These are phyloP conservation scores for Yarrowia sp. DNA, from an alignment of 805 yeast genomes.

Conservation along the genomic window DNA sequence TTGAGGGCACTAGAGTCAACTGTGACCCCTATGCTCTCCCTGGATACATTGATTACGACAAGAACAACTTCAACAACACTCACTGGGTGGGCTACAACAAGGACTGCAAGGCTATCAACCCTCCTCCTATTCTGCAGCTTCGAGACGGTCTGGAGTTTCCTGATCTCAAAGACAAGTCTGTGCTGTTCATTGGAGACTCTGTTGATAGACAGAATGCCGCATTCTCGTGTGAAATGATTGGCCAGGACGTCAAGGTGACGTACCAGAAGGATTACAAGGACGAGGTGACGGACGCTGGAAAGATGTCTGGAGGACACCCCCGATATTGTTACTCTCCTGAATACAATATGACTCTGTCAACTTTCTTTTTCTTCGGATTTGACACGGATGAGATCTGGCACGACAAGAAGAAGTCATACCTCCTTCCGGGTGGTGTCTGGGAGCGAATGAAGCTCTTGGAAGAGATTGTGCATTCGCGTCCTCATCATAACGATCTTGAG, in stretches of 20 bases:
- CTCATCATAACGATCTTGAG: slow-evolving; percentile 26
- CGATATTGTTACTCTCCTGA: slow-evolving; percentile 24
- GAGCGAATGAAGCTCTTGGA: slow-evolving; percentile 15
- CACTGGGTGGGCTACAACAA: slow-evolving; percentile 19
- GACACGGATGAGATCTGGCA: slow-evolving; percentile 28
- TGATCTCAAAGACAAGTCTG: slow-evolving; percentile 20
- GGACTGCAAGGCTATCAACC: slow-evolving; percentile 24
- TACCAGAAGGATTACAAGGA: slow-evolving; percentile 15
- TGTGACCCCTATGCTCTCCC: slow-evolving; percentile 26
- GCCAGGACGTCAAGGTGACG: slow-evolving; percentile 13
- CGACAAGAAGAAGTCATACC: slow-evolving; percentile 27
- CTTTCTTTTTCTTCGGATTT: slow-evolving; percentile 27
- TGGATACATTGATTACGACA: slow-evolving; percentile 18
- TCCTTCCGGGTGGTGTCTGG: slow-evolving; percentile 21
- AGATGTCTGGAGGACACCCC: slow-evolving; percentile 20
- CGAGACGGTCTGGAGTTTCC: slow-evolving; percentile 6
- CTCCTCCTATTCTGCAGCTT: slow-evolving; percentile 15
- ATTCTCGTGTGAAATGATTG: slow-evolving; percentile 19
- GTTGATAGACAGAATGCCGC: slow-evolving; percentile 26
- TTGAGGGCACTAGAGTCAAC: slow-evolving; percentile 11
- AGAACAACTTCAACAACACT: slow-evolving; percentile 19
- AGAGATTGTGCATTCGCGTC: not conserved
- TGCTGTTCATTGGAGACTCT: slow-evolving; percentile 27
- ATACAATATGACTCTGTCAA: slow-evolving; percentile 23
- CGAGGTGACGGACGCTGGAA: not conserved